Evolutionary conservation across 345 rosid genomes (phyloP).

Genomic region (Gossypium anomalum): DNA sequence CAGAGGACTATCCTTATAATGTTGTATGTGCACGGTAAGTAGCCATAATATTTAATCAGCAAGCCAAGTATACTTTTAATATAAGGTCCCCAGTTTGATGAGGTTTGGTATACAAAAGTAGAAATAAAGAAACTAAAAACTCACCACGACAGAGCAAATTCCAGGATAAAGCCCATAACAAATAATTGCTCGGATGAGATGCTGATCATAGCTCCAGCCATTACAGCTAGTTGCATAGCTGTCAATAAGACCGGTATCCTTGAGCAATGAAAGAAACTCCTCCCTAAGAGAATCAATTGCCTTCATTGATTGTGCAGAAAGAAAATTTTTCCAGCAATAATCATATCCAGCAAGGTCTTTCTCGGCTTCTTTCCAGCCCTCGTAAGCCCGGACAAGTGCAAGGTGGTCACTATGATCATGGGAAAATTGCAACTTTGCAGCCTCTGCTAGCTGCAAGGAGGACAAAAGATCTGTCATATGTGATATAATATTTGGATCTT

Average conservation of each 20-base stretch:
- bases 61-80: neutral
- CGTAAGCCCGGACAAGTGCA: constrained; percentile 80
- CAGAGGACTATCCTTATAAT: neutral
- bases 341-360: constrained; percentile 61
- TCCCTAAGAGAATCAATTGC: constrained; percentile 83
- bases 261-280: constrained; percentile 79
- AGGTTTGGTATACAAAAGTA: neutral
- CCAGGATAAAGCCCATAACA: constrained; percentile 90
- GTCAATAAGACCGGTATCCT: constrained; percentile 65
- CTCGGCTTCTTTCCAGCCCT: constrained; percentile 88
- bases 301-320: constrained; percentile 80
- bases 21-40: neutral
- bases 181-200: constrained; percentile 71
- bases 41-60: neutral
- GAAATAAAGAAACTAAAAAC: constrained; percentile 23
- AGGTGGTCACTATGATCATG: constrained; percentile 80
- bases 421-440: constrained; percentile 81
- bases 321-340: constrained; percentile 89
- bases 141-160: constrained; percentile 83
- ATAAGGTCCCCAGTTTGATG: neutral
- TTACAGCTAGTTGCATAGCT: constrained; percentile 44
- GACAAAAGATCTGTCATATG: neutral
- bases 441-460: constrained; percentile 71
- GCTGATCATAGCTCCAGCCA: constrained; percentile 49
- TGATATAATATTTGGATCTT: neutral